Evolutionary conservation across 2,329 filamentous ascomycete genomes (phyloP), one percentile per base, ranked within the genome.

Genomic region (Clarireedia sp.): DNA sequence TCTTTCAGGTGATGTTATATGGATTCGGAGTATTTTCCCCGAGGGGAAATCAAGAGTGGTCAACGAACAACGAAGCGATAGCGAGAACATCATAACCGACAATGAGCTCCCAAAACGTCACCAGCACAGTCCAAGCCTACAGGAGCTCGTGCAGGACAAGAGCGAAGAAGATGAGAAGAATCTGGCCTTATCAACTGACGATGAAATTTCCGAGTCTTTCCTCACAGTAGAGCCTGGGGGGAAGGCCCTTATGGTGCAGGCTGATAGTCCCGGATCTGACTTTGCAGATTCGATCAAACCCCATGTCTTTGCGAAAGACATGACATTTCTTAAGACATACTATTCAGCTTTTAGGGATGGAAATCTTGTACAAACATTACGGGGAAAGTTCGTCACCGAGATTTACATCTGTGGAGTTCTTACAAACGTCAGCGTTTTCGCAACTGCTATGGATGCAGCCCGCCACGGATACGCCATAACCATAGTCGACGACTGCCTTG

Each of bases 361-460:
- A 0, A 79, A 81, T 48, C 76, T 97, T 16, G 78, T 97, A 7
- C 77, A 86, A 49, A 78, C 83, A n/a, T 73, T 97, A 46, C 82
- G 91, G n/a, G 83, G 84, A n/a, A 87, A 85, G 60, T 85, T 96
- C 62, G 83, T 95, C 57, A 96, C 90, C 2, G 88, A 96, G 65
- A 75, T 99, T 12, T 96, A 88, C 70, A 81, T 97, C 23, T 95
- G 89, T 66, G 94, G 94, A 21, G 86, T 87, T 45, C 78, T 95
- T 48, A 89, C 86, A 44, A 96, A 97, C 65, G 76, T 95, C 37
- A 91, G 90, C 33, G 85, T 97, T 47, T 90, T 94, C 67, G 92
- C 94, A 7, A 96, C 92, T 1, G 90, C 90, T 3, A 78, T 95
- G 60, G 94, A 96, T 67, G 94, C 92, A 10, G 91, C 89, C 1